Evolutionary conservation across 2,329 filamentous ascomycete genomes (phyloP), one percentile per base, ranked within the genome.

Genomic region (Neofusicoccum ribis): DNA sequence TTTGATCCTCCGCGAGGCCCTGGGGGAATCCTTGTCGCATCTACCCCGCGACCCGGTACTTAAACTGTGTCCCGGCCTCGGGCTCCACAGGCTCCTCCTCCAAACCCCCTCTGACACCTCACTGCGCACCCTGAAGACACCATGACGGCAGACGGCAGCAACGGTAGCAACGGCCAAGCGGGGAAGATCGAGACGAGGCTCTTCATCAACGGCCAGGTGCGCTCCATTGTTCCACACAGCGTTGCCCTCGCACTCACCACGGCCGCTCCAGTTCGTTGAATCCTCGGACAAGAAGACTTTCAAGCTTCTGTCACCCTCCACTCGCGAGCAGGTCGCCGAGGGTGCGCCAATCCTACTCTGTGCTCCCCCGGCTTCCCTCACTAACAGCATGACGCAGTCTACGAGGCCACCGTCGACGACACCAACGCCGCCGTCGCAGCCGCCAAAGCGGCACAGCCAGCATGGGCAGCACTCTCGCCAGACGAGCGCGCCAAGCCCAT

Each of bases 401-500:
- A 71, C 43, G 69, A 70, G 64, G 67, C 68, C 37, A 66, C 65
- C 20, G 49, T 49, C 23, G 65, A 68, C 27, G 72, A 74, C 52
- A 72, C 72, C 27, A 66, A 74, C 36, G 54, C 68, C 12, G 70
- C 72, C 31, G 72, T 74, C 14, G 64, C 66, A 9, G 72, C 72
- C 20, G 72, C 72, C 5, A 66, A 70, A 54, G 69, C 69, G 2
- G 72, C 72, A 5, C 73, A 72, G 23, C 71, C 72, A 50, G 67
- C 69, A 66, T 74, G 72, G 72, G 76, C 72, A 56, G 76, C 75
- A 37, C 72, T 81, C 1, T 69, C 74, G 0, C 73, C 77, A 5
- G 68, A 69, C 11, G 70, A 76, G 36, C 79, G 82, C 46, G 74
- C 77, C 39, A 74, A 75, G 31, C 77, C 80, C 9, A 70, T 85